phyloP scores from a whole-genome alignment of 2,329 filamentous ascomycete genomes.

The Fusarium caatingaense region DNA sequence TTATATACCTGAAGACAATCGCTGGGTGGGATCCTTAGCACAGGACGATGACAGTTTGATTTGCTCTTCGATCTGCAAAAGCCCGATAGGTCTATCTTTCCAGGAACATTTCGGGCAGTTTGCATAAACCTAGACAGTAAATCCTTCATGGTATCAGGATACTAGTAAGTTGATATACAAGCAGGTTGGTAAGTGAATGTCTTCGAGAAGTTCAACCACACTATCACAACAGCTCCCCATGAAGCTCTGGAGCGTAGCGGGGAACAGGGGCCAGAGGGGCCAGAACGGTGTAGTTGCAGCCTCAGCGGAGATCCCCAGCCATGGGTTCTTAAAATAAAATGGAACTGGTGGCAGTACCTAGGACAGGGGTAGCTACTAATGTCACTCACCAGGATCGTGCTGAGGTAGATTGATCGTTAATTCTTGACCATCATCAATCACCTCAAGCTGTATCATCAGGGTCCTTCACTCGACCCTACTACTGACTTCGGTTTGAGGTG shows the following conservation, averaged over 20 bases:
- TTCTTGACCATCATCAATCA: constrained; percentile 8
- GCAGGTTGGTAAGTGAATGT: neutral
- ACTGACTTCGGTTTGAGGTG: neutral
- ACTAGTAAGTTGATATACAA: neutral
- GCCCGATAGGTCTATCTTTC: neutral
- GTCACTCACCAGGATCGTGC: constrained; percentile 11
- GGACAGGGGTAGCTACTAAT: neutral
- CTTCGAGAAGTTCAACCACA: neutral
- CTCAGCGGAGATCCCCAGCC: constrained; percentile 5
- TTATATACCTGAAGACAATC: neutral
- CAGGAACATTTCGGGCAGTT: neutral
- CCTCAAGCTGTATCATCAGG: neutral
- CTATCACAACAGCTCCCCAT: neutral
- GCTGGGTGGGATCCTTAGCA: neutral
- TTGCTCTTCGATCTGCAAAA: neutral
- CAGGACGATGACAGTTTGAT: neutral
- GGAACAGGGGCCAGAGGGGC: neutral
- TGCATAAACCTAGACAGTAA: neutral
- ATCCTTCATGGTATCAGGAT: neutral
- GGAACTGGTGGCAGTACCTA: neutral
- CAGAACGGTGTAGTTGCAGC: constrained; percentile 8
- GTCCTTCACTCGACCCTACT: neutral
- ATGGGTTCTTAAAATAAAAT: constrained; percentile 17
- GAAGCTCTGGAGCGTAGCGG: neutral
- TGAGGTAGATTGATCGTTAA: constrained; percentile 22